Conservation (phyloP, 371 early-diverging fungal species). For the Dichotomocladium elegans region DNA sequence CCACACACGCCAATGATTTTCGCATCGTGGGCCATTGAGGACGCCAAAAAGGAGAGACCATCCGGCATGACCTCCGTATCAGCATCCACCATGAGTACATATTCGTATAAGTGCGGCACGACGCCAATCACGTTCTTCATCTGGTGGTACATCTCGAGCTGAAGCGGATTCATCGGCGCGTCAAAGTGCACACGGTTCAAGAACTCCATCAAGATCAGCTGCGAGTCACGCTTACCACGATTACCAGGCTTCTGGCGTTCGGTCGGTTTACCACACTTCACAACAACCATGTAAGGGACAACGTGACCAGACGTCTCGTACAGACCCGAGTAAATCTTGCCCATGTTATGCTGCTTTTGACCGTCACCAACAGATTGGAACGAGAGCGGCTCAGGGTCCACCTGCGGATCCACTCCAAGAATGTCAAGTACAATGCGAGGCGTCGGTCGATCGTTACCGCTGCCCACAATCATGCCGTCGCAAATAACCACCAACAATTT, state of each 20-base stretch:
- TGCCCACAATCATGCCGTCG: constrained; percentile 88
- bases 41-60: constrained; percentile 83
- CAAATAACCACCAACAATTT: constrained; percentile 91
- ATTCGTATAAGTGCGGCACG: constrained; percentile 82
- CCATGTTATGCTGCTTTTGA: constrained; percentile 84
- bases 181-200: constrained; percentile 94
- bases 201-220: constrained; percentile 98
- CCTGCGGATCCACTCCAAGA: constrained; percentile 74
- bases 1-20: constrained; percentile 93
- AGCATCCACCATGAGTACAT: constrained; percentile 94
- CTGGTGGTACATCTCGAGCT: constrained; percentile 90
- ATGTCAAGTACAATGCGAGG: constrained; percentile 92
- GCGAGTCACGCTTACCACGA: constrained; percentile 99
- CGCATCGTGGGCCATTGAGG: constrained; percentile 82
- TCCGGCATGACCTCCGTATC: constrained; percentile 90
- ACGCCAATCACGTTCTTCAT: constrained; percentile 92
- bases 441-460: constrained; percentile 93
- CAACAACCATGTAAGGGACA: constrained; percentile 90
- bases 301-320: constrained; percentile 81
- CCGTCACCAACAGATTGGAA: constrained; percentile 89
- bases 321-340: constrained; percentile 93
- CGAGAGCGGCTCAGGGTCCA: constrained; percentile 77
- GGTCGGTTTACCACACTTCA: constrained; percentile 80
- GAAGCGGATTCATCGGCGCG: constrained; percentile 86
- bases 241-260: constrained; percentile 86